Evolutionary conservation across 2,329 filamentous ascomycete species (phyloP).

Genomic region (Taxawa tesnikishii): DNA sequence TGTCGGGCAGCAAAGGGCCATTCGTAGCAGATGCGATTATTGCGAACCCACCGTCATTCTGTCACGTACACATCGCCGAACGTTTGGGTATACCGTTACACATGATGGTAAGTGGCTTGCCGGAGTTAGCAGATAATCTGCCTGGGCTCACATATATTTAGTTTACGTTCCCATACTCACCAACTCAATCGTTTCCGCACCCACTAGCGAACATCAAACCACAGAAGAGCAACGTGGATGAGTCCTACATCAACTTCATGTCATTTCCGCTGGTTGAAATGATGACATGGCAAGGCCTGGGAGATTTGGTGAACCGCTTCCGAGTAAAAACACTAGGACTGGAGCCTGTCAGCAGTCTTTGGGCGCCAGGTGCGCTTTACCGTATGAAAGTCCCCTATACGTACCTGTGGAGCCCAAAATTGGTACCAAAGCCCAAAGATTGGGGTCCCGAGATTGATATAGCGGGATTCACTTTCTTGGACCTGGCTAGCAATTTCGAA

Average conservation of each 20-base stretch:
- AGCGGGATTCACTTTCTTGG: slow-evolving; percentile 22
- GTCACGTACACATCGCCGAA: slow-evolving; percentile 69
- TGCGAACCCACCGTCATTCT: slow-evolving; percentile 69
- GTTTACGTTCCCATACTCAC: slow-evolving; percentile 58
- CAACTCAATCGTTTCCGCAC: slow-evolving; percentile 64
- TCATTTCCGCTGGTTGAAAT: slow-evolving; percentile 70
- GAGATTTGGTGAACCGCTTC: slow-evolving; percentile 66
- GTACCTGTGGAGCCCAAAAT: slow-evolving; percentile 40
- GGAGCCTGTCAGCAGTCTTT: slow-evolving; percentile 63
- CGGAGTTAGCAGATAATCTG: no score
- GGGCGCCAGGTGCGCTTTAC: slow-evolving; percentile 63
- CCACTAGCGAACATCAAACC: slow-evolving; percentile 62
- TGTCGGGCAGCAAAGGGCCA: slow-evolving; percentile 49
- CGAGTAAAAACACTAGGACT: slow-evolving; percentile 55
- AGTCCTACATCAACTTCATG: slow-evolving; percentile 66
- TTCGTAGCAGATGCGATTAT: slow-evolving; percentile 73
- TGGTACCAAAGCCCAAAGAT: slow-evolving; percentile 34
- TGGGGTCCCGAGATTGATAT: slow-evolving; percentile 25
- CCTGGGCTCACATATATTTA: no score
- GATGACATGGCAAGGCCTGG: slow-evolving; percentile 54
- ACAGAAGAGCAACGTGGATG: slow-evolving; percentile 52
- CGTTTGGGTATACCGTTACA: slow-evolving; percentile 65
- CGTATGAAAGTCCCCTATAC: slow-evolving; percentile 64
- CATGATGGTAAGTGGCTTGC: no score
- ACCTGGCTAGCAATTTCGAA: slow-evolving; percentile 21